These are phyloP conservation scores for Amoeboradix gromovi DNA, from an alignment of 371 early-diverging fungal species.

Conservation along the genomic window DNA sequence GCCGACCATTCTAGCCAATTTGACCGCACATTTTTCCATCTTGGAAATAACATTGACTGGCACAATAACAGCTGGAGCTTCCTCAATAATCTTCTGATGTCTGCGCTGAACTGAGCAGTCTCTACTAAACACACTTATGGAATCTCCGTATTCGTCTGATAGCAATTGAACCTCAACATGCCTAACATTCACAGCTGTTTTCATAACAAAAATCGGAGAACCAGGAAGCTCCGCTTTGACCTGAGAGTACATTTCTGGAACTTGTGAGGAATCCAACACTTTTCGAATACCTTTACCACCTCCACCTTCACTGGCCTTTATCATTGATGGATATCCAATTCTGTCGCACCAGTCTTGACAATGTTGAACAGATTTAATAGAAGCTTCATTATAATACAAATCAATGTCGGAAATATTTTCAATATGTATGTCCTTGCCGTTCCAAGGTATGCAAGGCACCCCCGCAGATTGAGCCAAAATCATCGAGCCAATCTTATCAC, in stretches of 20 bases:
- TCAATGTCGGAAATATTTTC: background rate
- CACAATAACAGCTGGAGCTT: slow-evolving; percentile 81
- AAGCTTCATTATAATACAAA: slow-evolving; percentile 6
- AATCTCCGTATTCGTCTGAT: slow-evolving; percentile 85
- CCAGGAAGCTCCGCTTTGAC: slow-evolving; percentile 79
- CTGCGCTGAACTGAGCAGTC: slow-evolving; percentile 97
- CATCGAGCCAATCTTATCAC: slow-evolving; percentile 93
- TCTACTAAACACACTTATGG: slow-evolving; percentile 83
- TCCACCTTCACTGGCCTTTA: slow-evolving; percentile 96
- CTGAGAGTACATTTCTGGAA: slow-evolving; percentile 47
- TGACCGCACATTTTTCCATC: slow-evolving; percentile 88
- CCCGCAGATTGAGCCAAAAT: slow-evolving; percentile 85
- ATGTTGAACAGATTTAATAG: slow-evolving; percentile 38
- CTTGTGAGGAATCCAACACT: slow-evolving; percentile 36
- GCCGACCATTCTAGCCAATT: slow-evolving; percentile 67
- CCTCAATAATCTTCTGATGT: slow-evolving; percentile 86
- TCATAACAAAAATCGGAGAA: slow-evolving; percentile 86
- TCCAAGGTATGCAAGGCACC: slow-evolving; percentile 85
- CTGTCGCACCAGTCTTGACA: slow-evolving; percentile 45
- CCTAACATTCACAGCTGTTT: slow-evolving; percentile 43
- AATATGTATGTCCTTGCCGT: slow-evolving; percentile 40
- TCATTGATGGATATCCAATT: slow-evolving; percentile 90
- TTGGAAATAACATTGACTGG: slow-evolving; percentile 39
- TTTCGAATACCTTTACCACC: slow-evolving; percentile 96
- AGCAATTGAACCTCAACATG: slow-evolving; percentile 92